Evolutionary conservation across 768 basidiomycete species (phyloP), one percentile per base, ranked within the genome.

Genomic region (Podaxis sp.): DNA sequence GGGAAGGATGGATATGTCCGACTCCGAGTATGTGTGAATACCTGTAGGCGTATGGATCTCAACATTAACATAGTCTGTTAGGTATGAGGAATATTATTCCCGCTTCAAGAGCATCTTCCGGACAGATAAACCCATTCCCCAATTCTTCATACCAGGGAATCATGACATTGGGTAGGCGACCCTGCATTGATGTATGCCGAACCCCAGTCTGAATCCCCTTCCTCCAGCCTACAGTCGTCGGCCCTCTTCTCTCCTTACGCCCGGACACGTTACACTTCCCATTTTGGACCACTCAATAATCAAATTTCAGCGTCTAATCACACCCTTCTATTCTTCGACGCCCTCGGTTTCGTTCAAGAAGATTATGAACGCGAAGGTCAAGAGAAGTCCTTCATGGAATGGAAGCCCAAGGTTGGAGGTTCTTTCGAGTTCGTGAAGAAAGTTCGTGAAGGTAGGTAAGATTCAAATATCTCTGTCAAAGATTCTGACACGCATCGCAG

Each of bases 91-190:
- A 3, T 95, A 95, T 69, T 84, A 80, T 63, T 70, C 70, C 22
- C 82, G 89, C 52, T 97, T 93, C 77, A 81, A 78, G 62, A 77
- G 76, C 51, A 93, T 95, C 38, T 96, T 96, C 75, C 73, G 78
- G 30, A 62, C 77, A 22, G 73, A 81, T 5, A 66, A 77, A 9
- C 65, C 72, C 17, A 77, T 84, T 2, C 87, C 89, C 0, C 76
- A 80, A 63, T 89, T 87, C 73, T 90, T 86, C 70, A 81, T 96
- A 30, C 89, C 95, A 2, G 96, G 96, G 5, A 99, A 98, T 71
- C 95, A 95, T 70, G 96, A 99, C 69, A 80, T 90, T 38, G 92
- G 91, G 86, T 92, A 71, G 63, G 81, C 57, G 49, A 36, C 26
- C 30, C 22, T 24, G 30, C 8, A 36, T 15, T 52, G 9, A 26